Base-by-base conservation (phyloP, 2,329 filamentous ascomycete species). In the Aspergillus aculeatinus region DNA sequence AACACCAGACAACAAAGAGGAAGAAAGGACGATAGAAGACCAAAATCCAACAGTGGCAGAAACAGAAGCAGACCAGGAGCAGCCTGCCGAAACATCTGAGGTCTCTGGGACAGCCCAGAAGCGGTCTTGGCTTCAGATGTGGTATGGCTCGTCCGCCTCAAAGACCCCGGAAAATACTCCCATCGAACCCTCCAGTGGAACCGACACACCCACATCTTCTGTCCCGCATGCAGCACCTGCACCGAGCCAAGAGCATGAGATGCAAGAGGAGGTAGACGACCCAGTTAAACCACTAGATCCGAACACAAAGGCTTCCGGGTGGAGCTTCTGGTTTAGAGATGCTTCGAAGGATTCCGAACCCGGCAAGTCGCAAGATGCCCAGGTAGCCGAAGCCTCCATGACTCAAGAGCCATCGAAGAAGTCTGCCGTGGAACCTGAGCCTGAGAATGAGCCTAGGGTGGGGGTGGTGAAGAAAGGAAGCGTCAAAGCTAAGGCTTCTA, bases 61-160 rank as follows among this genome's bases (percentile, higher is more conserved):
- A 19, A 55, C 39, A 42, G 39, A 55, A 48, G 9, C 60, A n/a
- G 61, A 65, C 6, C 54, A 59, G 49, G 61, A 64, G 21, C 57
- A 57, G 52, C 60, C 60, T 44, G 33, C 58, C 5, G 58, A 64
- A 48, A 49, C 58, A 31, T 42, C 58, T 12, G 63, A 67, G 35
- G 58, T 65, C 3, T 47, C 49, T 6, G 60, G 69, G 3, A 63
- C 55, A 12, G 58, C 73, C 29, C 72, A 73, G 44, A 80, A 76
- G 59, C 72, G 76, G 55, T 78, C 76, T 48, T 80, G 77, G 79
- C 69, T 79, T 59, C 77, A 79, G 60, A 77, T 80, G 72, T 79
- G 74, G 77, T 73, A 73, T 60, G 73, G 74, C 48, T 64, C 68
- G 12, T 64, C 64, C 25, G 62, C 69, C 25, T 55, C 67, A 27